A percentile compares a stretch with the other conserved stretches of the same genome.
Conservation (phyloP, 139 green algal species). For the Penium margaritaceum region DNA sequence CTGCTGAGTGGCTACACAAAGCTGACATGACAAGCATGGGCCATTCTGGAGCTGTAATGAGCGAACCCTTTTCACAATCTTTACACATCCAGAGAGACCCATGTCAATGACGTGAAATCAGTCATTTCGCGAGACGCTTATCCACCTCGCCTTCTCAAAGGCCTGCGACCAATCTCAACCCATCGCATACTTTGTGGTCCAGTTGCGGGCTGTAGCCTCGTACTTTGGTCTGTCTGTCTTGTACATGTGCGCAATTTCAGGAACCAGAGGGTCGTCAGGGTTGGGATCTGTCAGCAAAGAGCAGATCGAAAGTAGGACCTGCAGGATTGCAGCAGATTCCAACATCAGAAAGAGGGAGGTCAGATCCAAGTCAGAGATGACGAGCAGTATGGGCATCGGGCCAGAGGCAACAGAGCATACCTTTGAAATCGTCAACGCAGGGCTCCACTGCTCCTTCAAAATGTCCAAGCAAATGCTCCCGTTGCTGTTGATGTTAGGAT, state of each 20-base stretch:
- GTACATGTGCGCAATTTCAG: slow-evolving; percentile 97
- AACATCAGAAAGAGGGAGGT: neutral
- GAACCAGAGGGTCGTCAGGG: slow-evolving; percentile 90
- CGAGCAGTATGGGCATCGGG: neutral
- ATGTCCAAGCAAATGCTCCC: slow-evolving; percentile 97
- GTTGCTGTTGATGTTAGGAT: slow-evolving; percentile 98
- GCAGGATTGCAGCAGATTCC: slow-evolving; percentile 1
- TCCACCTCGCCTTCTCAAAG: slow-evolving; percentile 6
- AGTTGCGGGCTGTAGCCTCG: slow-evolving; percentile 86
- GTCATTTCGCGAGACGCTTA: too few species aligned
- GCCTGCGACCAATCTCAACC: slow-evolving; percentile 27
- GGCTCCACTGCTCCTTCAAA: slow-evolving; percentile 97
- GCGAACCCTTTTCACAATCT: too few species aligned
- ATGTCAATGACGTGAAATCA: too few species aligned
- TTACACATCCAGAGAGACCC: too few species aligned
- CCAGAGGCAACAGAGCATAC: slow-evolving; percentile 48
- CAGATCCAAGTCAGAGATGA: neutral
- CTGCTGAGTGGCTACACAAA: too few species aligned
- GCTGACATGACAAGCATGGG: too few species aligned
- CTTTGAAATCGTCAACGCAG: slow-evolving; percentile 95
- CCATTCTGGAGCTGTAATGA: too few species aligned
- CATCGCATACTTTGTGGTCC: slow-evolving; percentile 94
- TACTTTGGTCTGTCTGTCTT: slow-evolving; percentile 82
- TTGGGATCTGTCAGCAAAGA: slow-evolving; percentile 98
- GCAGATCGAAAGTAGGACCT: slow-evolving; percentile 92